phyloP scores from a whole-genome alignment of 768 basidiomycete genomes.

The Calocybe indica region DNA sequence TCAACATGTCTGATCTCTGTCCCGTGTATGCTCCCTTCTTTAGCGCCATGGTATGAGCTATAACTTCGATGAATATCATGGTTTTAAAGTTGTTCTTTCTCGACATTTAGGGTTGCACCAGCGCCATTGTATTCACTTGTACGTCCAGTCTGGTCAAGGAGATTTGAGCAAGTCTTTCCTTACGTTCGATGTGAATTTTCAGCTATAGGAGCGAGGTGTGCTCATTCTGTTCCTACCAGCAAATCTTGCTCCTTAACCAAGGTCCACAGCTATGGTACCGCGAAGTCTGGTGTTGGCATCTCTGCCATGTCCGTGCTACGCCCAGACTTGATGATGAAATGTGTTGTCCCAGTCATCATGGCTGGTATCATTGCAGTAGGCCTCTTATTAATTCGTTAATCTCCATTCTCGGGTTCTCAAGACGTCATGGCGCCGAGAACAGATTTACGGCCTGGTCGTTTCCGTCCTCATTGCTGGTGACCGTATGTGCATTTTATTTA shows the following conservation, averaged over 20 bases:
- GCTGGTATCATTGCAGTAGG: conserved; percentile 99
- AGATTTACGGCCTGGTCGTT: conserved; percentile 98
- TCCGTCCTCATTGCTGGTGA: conserved; percentile 92
- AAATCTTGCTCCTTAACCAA: conserved; percentile 8
- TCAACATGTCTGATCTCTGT: conserved; percentile 71
- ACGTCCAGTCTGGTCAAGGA: conserved; percentile 26
- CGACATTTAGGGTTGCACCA: conserved; percentile 76
- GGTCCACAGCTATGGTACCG: conserved; percentile 83
- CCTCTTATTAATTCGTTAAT: conserved; percentile 13
- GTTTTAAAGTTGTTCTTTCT: background rate
- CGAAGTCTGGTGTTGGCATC: conserved; percentile 97
- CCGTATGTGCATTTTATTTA: conserved; percentile 46
- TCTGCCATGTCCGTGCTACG: conserved; percentile 97
- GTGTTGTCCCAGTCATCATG: conserved; percentile 97
- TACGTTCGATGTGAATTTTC: conserved; percentile 2
- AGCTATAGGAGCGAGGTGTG: conserved; percentile 85
- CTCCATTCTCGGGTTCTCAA: background rate
- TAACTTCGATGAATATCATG: background rate
- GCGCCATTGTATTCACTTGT: conserved; percentile 98
- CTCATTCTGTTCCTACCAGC: conserved; percentile 5
- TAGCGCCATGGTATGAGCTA: conserved; percentile 77
- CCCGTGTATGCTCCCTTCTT: conserved; percentile 98
- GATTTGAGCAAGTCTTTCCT: conserved; percentile 1
- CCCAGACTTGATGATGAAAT: conserved; percentile 98
- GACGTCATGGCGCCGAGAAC: background rate